Conservation (phyloP, 2,329 filamentous ascomycete genomes). For the Calonectria ilicicola region DNA sequence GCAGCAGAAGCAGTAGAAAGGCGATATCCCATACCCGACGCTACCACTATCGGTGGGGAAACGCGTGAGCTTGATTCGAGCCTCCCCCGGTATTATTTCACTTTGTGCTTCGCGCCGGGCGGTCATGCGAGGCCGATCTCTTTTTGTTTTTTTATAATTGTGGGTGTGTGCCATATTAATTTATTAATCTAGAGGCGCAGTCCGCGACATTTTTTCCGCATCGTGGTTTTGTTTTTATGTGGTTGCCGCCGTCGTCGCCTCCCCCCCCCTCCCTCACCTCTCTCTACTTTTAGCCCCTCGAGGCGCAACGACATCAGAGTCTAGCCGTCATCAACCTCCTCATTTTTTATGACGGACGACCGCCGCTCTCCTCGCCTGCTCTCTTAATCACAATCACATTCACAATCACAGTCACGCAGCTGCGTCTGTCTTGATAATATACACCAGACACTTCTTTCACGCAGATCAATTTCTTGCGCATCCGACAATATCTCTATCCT, state of each 20-base stretch:
- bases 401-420: neutral
- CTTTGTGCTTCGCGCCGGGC: conserved; percentile 4
- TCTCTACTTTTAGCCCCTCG: neutral
- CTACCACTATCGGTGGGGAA: conserved; percentile 40
- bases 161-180: neutral
- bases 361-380: neutral
- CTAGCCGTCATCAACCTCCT: neutral
- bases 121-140: conserved; percentile 14
- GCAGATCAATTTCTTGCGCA: neutral
- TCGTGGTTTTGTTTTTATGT: neutral
- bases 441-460: neutral
- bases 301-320: neutral
- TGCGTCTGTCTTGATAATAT: neutral
- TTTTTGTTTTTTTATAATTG: neutral
- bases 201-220: neutral
- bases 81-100: neutral
- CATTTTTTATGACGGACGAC: neutral
- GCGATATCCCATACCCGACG: conserved; percentile 28
- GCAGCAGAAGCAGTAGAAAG: conserved; percentile 5
- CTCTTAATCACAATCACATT: neutral
- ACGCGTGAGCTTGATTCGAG: conserved; percentile 40
- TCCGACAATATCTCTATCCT: neutral
- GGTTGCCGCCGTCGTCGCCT: neutral
- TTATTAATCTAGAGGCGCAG: conserved; percentile 5
- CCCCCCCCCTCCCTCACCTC: neutral